Conservation (phyloP, 2,329 filamentous ascomycete species). For the Kalaharituber pfeilii region DNA sequence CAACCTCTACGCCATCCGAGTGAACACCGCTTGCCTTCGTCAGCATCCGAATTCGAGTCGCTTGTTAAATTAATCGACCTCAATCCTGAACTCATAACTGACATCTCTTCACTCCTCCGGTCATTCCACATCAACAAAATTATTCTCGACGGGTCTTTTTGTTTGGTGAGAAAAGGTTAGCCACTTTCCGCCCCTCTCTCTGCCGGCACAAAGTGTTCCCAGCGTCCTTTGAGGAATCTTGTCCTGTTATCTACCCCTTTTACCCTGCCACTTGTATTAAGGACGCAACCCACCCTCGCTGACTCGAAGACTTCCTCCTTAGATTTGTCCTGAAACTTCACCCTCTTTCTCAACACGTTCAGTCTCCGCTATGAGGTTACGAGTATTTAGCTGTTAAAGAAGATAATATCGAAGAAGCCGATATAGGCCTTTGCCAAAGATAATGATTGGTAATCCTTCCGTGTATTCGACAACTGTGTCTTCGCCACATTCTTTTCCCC, state of each 20-base stretch:
- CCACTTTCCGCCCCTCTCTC: background rate
- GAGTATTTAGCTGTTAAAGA: constrained; percentile 18
- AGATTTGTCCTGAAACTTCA: constrained; percentile 11
- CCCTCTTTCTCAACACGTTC: constrained; percentile 13
- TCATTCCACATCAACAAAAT: too few relatives aligned
- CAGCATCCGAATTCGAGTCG: background rate
- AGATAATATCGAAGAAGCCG: constrained; percentile 20
- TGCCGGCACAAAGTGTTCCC: too few relatives aligned
- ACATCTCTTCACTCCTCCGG: too few relatives aligned
- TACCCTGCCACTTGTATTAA: background rate
- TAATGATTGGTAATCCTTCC: constrained; percentile 24
- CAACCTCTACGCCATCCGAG: background rate
- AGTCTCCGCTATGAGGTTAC: constrained; percentile 20
- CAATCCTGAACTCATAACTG: too few relatives aligned
- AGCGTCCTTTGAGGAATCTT: too few relatives aligned
- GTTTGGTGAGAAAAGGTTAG: background rate
- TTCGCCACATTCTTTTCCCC: constrained; percentile 18
- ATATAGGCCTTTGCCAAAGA: constrained; percentile 23
- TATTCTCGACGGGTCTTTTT: background rate
- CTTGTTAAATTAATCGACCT: too few relatives aligned
- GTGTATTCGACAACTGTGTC: constrained; percentile 22
- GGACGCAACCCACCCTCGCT: constrained; percentile 15
- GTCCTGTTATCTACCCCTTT: constrained; percentile 9
- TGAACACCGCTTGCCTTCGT: background rate
- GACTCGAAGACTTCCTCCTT: constrained; percentile 10